These are phyloP conservation scores for Globisporangium paddicum DNA, from an alignment of 352 stramenopile species.

Conservation along the genomic window DNA sequence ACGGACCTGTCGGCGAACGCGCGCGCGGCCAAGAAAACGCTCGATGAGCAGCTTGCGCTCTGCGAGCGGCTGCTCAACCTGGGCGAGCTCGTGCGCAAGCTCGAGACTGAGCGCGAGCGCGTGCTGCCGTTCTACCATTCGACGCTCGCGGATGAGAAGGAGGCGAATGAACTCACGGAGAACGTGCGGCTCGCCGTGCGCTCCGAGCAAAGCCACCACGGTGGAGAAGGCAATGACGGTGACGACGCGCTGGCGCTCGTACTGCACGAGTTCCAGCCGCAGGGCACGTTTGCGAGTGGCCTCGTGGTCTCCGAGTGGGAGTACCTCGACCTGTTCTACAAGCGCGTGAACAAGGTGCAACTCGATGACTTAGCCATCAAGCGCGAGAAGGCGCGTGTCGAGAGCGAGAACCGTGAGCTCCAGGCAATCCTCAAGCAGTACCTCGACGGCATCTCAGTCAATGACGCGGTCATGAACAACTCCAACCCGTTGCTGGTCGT, in stretches of 20 bases:
- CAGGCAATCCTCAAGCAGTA: conserved; percentile 92
- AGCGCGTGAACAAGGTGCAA: conserved; percentile 94
- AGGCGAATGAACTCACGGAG: conserved; percentile 59
- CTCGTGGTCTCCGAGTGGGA: conserved; percentile 70
- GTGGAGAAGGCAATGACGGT: conserved; percentile 16
- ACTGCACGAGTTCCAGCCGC: conserved; percentile 57
- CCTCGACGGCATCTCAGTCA: conserved; percentile 91
- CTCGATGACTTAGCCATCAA: conserved; percentile 90
- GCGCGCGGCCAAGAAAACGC: conserved; percentile 61
- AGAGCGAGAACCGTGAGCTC: conserved; percentile 88
- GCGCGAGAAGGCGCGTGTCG: conserved; percentile 79
- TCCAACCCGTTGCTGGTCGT: conserved; percentile 92
- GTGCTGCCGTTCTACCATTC: conserved; percentile 85
- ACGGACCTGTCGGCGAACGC: conserved; percentile 79
- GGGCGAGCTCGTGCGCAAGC: conserved; percentile 87
- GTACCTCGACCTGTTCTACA: conserved; percentile 91
- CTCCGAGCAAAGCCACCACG: conserved; percentile 23
- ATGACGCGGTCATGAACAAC: conserved; percentile 87
- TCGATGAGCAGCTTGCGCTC: conserved; percentile 64
- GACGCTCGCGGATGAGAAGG: conserved; percentile 53
- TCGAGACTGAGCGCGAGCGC: conserved; percentile 91
- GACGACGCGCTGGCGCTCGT: conserved; percentile 21
- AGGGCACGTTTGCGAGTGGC: conserved; percentile 40
- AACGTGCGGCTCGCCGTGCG: conserved; percentile 47
- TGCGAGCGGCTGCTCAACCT: conserved; percentile 87